Base-by-base conservation (phyloP, 2,329 filamentous ascomycete species). In the Cladosporium sp. region DNA sequence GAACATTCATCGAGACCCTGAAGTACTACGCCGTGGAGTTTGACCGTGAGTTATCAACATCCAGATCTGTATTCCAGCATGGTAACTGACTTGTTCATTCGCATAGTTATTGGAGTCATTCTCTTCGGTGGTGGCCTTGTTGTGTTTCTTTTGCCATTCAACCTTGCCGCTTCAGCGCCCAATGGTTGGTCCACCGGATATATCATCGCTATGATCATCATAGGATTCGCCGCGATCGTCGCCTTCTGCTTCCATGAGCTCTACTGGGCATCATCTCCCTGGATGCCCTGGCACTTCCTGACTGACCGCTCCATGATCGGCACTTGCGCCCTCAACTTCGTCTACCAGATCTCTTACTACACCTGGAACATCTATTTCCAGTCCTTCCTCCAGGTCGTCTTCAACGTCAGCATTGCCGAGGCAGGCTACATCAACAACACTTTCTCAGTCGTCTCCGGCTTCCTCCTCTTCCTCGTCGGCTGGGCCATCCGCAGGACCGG, bases 121-220 rank as follows among this genome's bases (percentile, higher is more conserved):
- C 70, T 87, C 3, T 74, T 87, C 55, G 76, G 78, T 7, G 73
- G 69, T 3, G 84, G 82, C 1, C 76, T 85, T 56, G 74, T 78
- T 0, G 68, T 87, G 6, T 81, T 89, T 61, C 72, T 89, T 14
- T 75, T 89, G 6, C 83, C 85, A 0, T 82, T 89, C 64, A 82
- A 74, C 13, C 73, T 89, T 19, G 60, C 60, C 45, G 59, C 41
- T 13, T 64, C 63, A 45, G 64, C 66, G 5, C 9, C 64, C 49
- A 28, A 64, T 1, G 65, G 63, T 31, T 74, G 71, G 71, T 60
- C 60, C 4, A 65, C 68, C 1, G 56, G 58, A 2, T 68, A 68
- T 56, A 71, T 75, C 54, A 69, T 73, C 52, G 63, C 63, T 54
- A 70, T 72, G 63, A 64, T 73, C n/a, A 63, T 73, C 11, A 52